These are phyloP conservation scores for Penicillium sp. DNA, from an alignment of 2,329 filamentous ascomycete genomes.

Conservation along the genomic window DNA sequence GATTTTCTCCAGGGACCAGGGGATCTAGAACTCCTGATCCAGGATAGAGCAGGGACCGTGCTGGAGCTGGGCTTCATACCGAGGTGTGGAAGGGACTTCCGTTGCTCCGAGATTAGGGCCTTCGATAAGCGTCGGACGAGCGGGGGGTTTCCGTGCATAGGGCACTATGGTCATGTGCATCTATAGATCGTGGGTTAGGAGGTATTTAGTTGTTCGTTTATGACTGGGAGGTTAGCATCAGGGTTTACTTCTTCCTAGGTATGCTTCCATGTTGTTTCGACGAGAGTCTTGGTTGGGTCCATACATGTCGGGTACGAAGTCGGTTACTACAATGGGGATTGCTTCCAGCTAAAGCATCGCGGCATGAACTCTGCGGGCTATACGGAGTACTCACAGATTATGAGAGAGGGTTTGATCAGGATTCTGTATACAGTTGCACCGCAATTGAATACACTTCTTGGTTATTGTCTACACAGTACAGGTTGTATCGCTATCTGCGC, in stretches of 20 bases:
- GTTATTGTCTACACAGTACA: not conserved
- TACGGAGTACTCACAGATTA: too few species aligned
- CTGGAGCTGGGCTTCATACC: conserved; percentile 11
- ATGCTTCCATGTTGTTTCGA: not conserved
- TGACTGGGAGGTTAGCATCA: not conserved
- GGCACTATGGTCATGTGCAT: not conserved
- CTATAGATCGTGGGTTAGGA: conserved; percentile 1
- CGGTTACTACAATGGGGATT: too few species aligned
- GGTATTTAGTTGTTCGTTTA: not conserved
- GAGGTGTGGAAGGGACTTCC: conserved; percentile 15
- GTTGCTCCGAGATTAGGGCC: conserved; percentile 16
- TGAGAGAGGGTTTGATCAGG: too few species aligned
- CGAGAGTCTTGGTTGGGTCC: too few species aligned
- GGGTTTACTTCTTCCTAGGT: not conserved
- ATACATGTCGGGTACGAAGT: too few species aligned
- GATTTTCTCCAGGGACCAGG: conserved; percentile 22
- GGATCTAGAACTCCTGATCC: conserved; percentile 9
- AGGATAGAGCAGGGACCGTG: conserved; percentile 20
- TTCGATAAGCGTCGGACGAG: conserved; percentile 15
- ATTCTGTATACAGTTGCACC: too few species aligned
- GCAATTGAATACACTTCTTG: too few species aligned
- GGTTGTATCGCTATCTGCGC: not conserved
- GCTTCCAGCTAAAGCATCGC: too few species aligned
- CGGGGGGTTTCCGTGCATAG: conserved; percentile 9
- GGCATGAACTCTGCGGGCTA: too few species aligned